Conservation (phyloP, 441 rosid genomes). For the Gossypium lobatum region DNA sequence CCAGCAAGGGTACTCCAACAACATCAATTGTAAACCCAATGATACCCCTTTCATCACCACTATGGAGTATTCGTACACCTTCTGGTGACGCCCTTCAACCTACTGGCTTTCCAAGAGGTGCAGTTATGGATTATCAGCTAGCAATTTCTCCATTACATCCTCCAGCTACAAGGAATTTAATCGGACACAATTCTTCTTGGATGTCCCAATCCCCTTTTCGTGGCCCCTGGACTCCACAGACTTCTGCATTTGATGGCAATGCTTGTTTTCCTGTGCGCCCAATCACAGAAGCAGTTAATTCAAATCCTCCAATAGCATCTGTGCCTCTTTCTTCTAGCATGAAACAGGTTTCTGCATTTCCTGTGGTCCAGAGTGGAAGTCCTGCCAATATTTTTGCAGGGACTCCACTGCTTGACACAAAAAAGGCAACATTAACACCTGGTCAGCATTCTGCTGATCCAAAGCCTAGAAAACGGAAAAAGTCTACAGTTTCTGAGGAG, state of each 20-base stretch:
- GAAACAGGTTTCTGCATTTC: conserved; percentile 37
- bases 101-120: conserved; percentile 54
- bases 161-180: conserved; percentile 51
- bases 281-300: conserved; percentile 48
- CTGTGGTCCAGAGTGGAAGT: conserved; percentile 35
- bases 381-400: conserved; percentile 39
- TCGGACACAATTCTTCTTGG: conserved; percentile 67
- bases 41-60: conserved; percentile 79
- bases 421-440: conserved; percentile 38
- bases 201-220: conserved; percentile 68
- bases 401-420: conserved; percentile 40
- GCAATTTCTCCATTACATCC: conserved; percentile 61
- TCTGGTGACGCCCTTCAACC: conserved; percentile 51
- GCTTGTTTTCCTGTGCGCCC: conserved; percentile 55
- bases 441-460: conserved; percentile 47
- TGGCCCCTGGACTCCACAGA: conserved; percentile 69
- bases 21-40: conserved; percentile 46
- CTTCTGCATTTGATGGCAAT: conserved; percentile 51
- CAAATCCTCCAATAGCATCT: conserved; percentile 50
- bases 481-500: conserved; percentile 46
- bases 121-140: conserved; percentile 57
- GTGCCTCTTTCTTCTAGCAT: conserved; percentile 38
- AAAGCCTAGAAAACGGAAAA: conserved; percentile 80
- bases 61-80: conserved; percentile 75
- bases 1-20: conserved; percentile 50